A percentile compares a stretch with the other conserved stretches of the same genome.
These are phyloP conservation scores for Kodamaea fungicola DNA, from an alignment of 1,139 yeast species.

Conservation along the genomic window DNA sequence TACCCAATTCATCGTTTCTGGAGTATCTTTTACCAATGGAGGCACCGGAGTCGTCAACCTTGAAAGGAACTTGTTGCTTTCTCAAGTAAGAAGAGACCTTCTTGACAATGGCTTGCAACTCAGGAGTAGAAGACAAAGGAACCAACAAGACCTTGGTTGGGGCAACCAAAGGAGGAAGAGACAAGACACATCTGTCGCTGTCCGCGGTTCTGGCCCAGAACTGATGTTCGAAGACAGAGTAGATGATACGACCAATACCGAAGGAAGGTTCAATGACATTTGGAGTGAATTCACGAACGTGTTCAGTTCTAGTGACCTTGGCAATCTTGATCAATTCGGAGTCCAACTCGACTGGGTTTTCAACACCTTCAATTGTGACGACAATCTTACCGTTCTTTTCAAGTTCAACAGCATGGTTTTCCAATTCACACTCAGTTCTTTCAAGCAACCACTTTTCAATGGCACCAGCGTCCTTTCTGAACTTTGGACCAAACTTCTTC, in stretches of 20 bases:
- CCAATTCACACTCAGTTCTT: constrained; percentile 85
- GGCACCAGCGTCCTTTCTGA: constrained; percentile 93
- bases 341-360: constrained; percentile 66
- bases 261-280: constrained; percentile 99
- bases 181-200: constrained; percentile 83
- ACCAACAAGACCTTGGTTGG: constrained; percentile 97
- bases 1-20: constrained; percentile 98
- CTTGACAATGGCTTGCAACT: constrained; percentile 72
- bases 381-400: constrained; percentile 59
- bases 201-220: constrained; percentile 96
- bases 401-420: constrained; percentile 70
- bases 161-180: constrained; percentile 94
- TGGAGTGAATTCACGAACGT: constrained; percentile 93
- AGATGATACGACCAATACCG: constrained; percentile 97
- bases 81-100: constrained; percentile 69
- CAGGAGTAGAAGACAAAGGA: constrained; percentile 84
- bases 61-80: constrained; percentile 83
- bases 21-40: constrained; percentile 98
- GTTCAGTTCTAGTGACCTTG: constrained; percentile 78
- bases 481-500: constrained; percentile 96
- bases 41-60: constrained; percentile 96
- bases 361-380: constrained; percentile 59
- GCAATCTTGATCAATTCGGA: constrained; percentile 68
- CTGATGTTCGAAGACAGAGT: constrained; percentile 88
- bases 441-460: constrained; percentile 77